These are phyloP conservation scores for Phialophora expanda DNA, from an alignment of 2,329 filamentous ascomycete genomes.

Conservation along the genomic window DNA sequence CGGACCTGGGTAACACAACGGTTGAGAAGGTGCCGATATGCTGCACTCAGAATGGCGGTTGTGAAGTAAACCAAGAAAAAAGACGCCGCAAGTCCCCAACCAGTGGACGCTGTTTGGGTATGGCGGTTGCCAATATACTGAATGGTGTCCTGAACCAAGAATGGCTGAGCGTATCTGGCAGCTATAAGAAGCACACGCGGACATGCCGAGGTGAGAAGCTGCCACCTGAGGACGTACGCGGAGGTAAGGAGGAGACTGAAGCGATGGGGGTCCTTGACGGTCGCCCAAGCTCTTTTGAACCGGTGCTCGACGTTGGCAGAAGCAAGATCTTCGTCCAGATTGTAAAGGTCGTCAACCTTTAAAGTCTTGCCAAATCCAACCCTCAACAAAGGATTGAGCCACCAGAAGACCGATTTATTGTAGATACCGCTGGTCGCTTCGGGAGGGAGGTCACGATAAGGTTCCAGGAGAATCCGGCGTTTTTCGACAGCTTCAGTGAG, in stretches of 20 bases:
- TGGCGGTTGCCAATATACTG: conserved; percentile 43
- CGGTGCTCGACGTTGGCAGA: conserved; percentile 49
- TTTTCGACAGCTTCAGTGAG: conserved; percentile 56
- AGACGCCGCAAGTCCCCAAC: conserved; percentile 53
- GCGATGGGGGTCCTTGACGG: conserved; percentile 41
- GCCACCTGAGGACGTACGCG: conserved; percentile 29
- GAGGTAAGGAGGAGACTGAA: conserved; percentile 25
- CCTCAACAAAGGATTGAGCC: conserved; percentile 60
- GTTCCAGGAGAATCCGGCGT: conserved; percentile 46
- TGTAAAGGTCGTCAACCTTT: conserved; percentile 52
- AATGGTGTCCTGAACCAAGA: conserved; percentile 47
- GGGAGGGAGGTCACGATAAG: conserved; percentile 51
- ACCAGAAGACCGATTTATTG: conserved; percentile 58
- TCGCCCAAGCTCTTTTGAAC: conserved; percentile 50
- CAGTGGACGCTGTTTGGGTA: conserved; percentile 43
- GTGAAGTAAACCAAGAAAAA: conserved; percentile 52
- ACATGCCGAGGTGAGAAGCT: conserved; percentile 29
- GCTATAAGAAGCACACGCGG: conserved; percentile 39
- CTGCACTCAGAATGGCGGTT: conserved; percentile 49
- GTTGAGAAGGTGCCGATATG: conserved; percentile 51
- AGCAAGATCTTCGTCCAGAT: conserved; percentile 53
- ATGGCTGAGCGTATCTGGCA: conserved; percentile 43
- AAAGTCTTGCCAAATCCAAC: conserved; percentile 55
- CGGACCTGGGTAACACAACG: conserved; percentile 52
- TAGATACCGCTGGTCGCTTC: conserved; percentile 61